These are phyloP conservation scores for Fusarium irregulare DNA, from an alignment of 2,329 filamentous ascomycete species.

Conservation along the genomic window DNA sequence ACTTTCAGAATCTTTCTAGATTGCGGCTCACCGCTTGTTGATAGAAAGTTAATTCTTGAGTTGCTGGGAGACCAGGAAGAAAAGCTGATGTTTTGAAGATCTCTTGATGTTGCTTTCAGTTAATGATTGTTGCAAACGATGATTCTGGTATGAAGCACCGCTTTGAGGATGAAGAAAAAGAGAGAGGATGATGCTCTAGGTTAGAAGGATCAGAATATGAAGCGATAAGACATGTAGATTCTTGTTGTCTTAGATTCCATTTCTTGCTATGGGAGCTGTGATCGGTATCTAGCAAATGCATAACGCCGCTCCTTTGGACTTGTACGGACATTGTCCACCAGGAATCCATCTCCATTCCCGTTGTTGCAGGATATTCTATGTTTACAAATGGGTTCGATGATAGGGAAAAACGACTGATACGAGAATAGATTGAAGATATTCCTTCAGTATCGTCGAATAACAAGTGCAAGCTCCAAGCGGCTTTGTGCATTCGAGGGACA, in stretches of 20 bases:
- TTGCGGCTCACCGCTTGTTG: conserved; percentile 18
- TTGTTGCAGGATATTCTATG: neutral
- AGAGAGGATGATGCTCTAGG: neutral
- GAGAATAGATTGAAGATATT: neutral
- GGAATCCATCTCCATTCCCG: conserved; percentile 20
- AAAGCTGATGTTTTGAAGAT: conserved; percentile 27
- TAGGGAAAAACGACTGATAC: neutral
- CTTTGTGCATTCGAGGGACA: neutral
- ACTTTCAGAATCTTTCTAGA: conserved; percentile 37
- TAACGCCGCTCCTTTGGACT: conserved; percentile 16
- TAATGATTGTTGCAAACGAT: conserved; percentile 1
- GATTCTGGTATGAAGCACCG: neutral
- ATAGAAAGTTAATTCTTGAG: conserved; percentile 33
- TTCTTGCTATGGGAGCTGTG: neutral
- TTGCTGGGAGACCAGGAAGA: conserved; percentile 33
- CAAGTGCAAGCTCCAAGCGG: neutral
- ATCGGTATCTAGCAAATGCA: conserved; percentile 23
- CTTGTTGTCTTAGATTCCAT: neutral
- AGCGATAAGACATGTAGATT: neutral
- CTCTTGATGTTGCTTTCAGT: conserved; percentile 6
- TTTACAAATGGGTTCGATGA: no score
- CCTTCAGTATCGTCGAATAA: neutral
- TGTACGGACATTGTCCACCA: conserved; percentile 1
- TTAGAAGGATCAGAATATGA: neutral
- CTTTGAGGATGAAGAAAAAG: neutral